Percentiles rank a stretch among this genome's conserved stretches.
These are phyloP conservation scores for Fusarium nematophilum DNA, from an alignment of 2,329 filamentous ascomycete species.

Conservation along the genomic window DNA sequence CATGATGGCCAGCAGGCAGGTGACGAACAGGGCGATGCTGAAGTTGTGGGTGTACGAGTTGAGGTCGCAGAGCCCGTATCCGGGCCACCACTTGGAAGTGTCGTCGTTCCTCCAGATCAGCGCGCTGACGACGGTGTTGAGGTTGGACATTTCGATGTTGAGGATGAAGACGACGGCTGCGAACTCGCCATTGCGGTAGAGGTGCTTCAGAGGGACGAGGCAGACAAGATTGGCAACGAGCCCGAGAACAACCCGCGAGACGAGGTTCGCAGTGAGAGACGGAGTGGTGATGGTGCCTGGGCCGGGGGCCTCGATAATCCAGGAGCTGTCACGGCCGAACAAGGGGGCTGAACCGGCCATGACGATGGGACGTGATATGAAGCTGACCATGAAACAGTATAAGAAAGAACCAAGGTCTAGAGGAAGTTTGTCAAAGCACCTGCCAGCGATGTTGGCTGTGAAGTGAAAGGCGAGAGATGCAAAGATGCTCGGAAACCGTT, in stretches of 20 bases:
- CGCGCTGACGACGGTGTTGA: constrained; percentile 61
- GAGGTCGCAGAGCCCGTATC: constrained; percentile 65
- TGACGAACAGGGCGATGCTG: constrained; percentile 58
- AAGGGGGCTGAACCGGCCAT: constrained; percentile 34
- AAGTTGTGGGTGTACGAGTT: constrained; percentile 61
- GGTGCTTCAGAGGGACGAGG: constrained; percentile 62
- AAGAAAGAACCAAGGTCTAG: not conserved
- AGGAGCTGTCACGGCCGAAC: constrained; percentile 33
- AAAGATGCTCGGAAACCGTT: constrained; percentile 15
- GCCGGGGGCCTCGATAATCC: constrained; percentile 37
- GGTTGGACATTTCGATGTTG: constrained; percentile 59
- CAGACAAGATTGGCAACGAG: constrained; percentile 58
- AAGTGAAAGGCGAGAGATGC: constrained; percentile 10
- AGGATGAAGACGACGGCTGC: constrained; percentile 62
- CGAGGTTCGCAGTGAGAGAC: constrained; percentile 57
- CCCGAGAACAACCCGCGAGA: constrained; percentile 61
- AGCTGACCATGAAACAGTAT: not conserved
- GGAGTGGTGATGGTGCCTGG: constrained; percentile 43
- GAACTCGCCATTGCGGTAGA: constrained; percentile 65
- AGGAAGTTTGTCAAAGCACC: constrained; percentile 13
- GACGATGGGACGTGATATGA: not conserved
- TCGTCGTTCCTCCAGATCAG: constrained; percentile 66
- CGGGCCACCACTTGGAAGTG: constrained; percentile 62
- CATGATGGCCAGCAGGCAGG: constrained; percentile 66
- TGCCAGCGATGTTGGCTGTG: constrained; percentile 12